A percentile compares a stretch with the other conserved stretches of the same genome.
These are phyloP conservation scores for Jimgerdemannia flammicorona DNA, from an alignment of 192 early-diverging fungal genomes.

Conservation along the genomic window DNA sequence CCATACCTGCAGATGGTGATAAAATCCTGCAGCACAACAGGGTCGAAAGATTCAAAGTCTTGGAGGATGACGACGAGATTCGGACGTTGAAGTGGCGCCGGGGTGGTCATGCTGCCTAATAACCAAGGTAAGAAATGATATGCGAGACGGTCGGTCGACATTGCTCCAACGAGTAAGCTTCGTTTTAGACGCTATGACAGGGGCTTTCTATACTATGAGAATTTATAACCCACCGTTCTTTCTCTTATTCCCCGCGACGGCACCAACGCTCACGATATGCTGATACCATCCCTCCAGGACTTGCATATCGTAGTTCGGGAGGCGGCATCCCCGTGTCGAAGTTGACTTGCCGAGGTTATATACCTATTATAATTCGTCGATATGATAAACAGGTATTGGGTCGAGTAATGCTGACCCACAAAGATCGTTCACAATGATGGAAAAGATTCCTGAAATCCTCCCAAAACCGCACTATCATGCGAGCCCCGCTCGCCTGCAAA, in stretches of 20 bases:
- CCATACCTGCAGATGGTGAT: constrained; percentile 65
- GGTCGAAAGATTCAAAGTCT: constrained; percentile 84
- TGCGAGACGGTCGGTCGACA: too few species aligned
- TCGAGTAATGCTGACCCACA: too few species aligned
- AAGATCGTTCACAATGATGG: neutral
- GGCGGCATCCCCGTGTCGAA: constrained; percentile 12
- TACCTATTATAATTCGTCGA: neutral
- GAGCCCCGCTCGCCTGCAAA: neutral
- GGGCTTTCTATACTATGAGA: too few species aligned
- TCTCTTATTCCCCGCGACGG: neutral
- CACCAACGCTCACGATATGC: constrained; percentile 17
- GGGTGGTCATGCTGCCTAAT: neutral
- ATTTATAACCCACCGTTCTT: neutral
- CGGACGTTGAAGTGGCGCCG: constrained; percentile 1
- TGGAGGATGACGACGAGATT: constrained; percentile 75
- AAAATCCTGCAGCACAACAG: constrained; percentile 68
- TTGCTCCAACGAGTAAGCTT: too few species aligned
- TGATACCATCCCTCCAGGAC: constrained; percentile 67
- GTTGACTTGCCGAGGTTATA: neutral
- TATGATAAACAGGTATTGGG: too few species aligned
- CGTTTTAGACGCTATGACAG: too few species aligned
- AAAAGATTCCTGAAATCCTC: neutral
- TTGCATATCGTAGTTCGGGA: constrained; percentile 62
- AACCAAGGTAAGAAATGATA: too few species aligned
- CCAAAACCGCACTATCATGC: neutral